Conservation (phyloP, 2,329 filamentous ascomycete species). For the Elsinoe ampelina region DNA sequence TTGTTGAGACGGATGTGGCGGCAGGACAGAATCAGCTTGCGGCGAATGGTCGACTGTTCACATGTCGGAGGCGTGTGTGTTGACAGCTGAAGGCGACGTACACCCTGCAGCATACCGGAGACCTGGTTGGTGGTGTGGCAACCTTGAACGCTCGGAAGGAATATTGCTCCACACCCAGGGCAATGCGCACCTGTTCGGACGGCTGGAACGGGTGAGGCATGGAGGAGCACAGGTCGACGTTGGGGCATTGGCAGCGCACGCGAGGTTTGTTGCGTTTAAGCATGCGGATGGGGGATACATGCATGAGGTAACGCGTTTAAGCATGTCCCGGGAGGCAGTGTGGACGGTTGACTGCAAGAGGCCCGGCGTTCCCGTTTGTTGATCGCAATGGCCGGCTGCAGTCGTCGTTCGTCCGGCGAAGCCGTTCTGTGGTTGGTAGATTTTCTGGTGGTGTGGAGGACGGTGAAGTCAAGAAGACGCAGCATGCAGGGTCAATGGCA, state of each 20-base stretch:
- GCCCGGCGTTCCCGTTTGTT: not conserved
- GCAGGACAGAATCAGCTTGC: too few species aligned
- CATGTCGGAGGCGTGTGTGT: too few species aligned
- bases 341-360: too few species aligned
- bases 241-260: not conserved
- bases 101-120: too few species aligned
- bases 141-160: not conserved
- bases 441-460: not conserved
- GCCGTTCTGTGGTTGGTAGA: not conserved
- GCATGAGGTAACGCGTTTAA: not conserved
- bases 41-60: too few species aligned
- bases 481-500: not conserved
- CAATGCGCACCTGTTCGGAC: not conserved
- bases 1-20: too few species aligned
- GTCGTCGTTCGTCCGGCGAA: not conserved
- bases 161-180: not conserved
- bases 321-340: not conserved
- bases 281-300: not conserved
- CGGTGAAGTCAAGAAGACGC: not conserved
- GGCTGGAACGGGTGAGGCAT: not conserved
- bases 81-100: too few species aligned
- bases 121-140: not conserved
- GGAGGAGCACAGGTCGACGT: not conserved
- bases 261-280: slow-evolving; percentile 6
- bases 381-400: not conserved